These are phyloP conservation scores for Coemansia sp. DNA, from an alignment of 192 early-diverging fungal genomes.

Conservation along the genomic window DNA sequence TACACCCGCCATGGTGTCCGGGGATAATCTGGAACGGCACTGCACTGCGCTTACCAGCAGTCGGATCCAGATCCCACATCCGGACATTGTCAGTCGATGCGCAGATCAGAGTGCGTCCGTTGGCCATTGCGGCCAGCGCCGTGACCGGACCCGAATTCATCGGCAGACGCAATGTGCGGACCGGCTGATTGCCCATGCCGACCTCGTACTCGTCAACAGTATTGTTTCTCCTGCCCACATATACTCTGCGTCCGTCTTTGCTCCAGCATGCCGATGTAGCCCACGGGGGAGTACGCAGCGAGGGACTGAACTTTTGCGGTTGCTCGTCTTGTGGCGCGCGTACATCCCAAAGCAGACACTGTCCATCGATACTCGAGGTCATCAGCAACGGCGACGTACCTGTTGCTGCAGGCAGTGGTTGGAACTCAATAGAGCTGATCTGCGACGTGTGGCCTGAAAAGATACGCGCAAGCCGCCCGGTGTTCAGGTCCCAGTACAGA, in stretches of 20 bases:
- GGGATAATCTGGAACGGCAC: constrained; percentile 92
- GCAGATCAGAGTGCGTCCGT: constrained; percentile 79
- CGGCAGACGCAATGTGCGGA: constrained; percentile 80
- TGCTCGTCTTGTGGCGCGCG: constrained; percentile 49
- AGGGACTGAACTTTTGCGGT: constrained; percentile 17
- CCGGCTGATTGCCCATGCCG: constrained; percentile 55
- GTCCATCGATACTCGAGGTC: constrained; percentile 76
- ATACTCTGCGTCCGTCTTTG: constrained; percentile 76
- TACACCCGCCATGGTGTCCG: constrained; percentile 86
- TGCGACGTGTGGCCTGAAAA: constrained; percentile 81
- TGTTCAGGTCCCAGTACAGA: constrained; percentile 82
- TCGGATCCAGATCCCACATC: constrained; percentile 75
- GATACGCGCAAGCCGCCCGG: constrained; percentile 64
- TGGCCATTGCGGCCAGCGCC: constrained; percentile 72
- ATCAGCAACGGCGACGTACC: constrained; percentile 53
- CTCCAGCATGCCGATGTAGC: constrained; percentile 78
- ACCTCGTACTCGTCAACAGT: constrained; percentile 92
- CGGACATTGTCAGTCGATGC: constrained; percentile 92
- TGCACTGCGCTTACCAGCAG: constrained; percentile 44
- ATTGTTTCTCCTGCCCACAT: constrained; percentile 84
- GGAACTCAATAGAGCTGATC: constrained; percentile 73
- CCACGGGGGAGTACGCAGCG: constrained; percentile 74
- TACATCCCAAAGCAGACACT: constrained; percentile 73
- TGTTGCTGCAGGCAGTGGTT: constrained; percentile 40
- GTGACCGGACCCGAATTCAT: constrained; percentile 86